phyloP scores from a whole-genome alignment of 202 grass and related monocot genomes.

The Zizania palustris region DNA sequence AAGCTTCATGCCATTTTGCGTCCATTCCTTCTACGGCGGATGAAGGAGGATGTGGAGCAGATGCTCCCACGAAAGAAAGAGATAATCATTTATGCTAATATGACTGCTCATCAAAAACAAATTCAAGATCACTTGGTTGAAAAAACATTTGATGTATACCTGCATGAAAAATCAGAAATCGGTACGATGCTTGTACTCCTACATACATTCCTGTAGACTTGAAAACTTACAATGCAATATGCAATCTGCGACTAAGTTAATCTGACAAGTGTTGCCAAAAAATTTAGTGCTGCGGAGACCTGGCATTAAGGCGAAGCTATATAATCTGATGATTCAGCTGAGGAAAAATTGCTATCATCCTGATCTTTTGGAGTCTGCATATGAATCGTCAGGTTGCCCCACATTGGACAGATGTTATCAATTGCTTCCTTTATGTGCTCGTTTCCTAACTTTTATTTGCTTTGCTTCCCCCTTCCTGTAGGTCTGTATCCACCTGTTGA shows the following conservation, averaged over 20 bases:
- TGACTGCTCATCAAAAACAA: slow-evolving; percentile 85
- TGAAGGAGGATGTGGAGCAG: slow-evolving; percentile 96
- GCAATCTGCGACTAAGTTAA: not conserved
- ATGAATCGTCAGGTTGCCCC: slow-evolving; percentile 49
- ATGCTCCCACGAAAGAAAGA: slow-evolving; percentile 97
- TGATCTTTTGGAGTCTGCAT: slow-evolving; percentile 80
- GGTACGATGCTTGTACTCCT: slow-evolving; percentile 30
- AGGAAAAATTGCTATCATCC: slow-evolving; percentile 89
- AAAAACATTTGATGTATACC: slow-evolving; percentile 72
- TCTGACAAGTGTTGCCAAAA: not conserved
- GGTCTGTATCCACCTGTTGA: slow-evolving; percentile 77
- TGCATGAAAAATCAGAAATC: slow-evolving; percentile 61
- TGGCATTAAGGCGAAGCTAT: slow-evolving; percentile 70
- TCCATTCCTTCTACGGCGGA: slow-evolving; percentile 90
- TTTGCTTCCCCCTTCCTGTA: slow-evolving; percentile 26
- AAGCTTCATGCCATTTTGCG: slow-evolving; percentile 95
- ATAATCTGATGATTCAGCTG: slow-evolving; percentile 81
- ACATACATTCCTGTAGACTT: slow-evolving; percentile 3
- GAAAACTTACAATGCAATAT: not conserved
- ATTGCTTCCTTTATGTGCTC: not conserved
- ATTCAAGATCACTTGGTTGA: slow-evolving; percentile 82
- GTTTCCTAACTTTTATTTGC: slow-evolving; percentile 9
- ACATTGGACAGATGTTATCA: slow-evolving; percentile 22
- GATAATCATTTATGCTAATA: slow-evolving; percentile 96
- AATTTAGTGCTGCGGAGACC: slow-evolving; percentile 55